Base-by-base conservation (phyloP, 805 yeast genomes). In the Lipomyces kockii region DNA sequence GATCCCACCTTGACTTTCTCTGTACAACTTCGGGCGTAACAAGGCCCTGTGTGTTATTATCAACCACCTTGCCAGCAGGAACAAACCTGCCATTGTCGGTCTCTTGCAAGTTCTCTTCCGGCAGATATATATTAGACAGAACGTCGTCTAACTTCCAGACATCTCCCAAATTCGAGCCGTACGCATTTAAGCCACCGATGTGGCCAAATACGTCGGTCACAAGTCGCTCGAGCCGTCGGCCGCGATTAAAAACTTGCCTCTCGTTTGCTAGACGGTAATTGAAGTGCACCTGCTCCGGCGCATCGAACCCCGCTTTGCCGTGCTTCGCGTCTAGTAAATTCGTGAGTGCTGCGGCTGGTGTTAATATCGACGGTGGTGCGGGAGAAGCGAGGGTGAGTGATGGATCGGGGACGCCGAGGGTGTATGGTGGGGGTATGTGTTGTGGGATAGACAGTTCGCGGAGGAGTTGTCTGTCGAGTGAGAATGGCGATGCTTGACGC, bases 361-460 rank as follows among this genome's bases (percentile, higher is more conserved):
- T 29, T 29, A 29, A 29, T 5, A 7, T 7, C 32, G 54, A 27
- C 29, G 56, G 46, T 20, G 25, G 0, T 34, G 46, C n/a, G 6
- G 37, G 55, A 34, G 49, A 17, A 12, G 57, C 29, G 25, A 25
- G 9, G 0, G 37, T 7, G 22, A 27, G 14, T 20, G 60, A 29
- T 20, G 60, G n/a, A 29, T 34, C 37, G 5, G 60, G 39, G 12
- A 29, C 46, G 59, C 60, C 60, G 25, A 58, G n/a, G 20, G 27
- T 3, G 27, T 35, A 22, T 25, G 53, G 29, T n/a, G 60, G 32
- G 9, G 60, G 60, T 17, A 58, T 22, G 25, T 11, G n/a, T 11
- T 25, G 20, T 12, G 60, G 60, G 5, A 58, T 35, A 6, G 60
- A n/a, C 20, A 58, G 52, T 22, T 58, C 60, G 9, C 60, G 60